Base-by-base conservation (phyloP, 768 basidiomycete genomes). In the Paxillus ammoniavirescens region DNA sequence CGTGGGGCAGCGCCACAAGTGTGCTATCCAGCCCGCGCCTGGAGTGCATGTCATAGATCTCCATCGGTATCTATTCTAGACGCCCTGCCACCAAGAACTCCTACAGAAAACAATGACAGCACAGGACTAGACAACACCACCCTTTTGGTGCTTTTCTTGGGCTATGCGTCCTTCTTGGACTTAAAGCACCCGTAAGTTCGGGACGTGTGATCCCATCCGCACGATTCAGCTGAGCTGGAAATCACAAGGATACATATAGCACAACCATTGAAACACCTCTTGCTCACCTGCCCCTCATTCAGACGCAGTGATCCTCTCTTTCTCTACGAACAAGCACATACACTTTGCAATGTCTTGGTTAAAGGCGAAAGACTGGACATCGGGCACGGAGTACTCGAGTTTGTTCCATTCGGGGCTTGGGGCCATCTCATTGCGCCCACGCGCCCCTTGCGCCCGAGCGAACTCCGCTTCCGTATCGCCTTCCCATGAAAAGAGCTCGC, bases 371-470 rank as follows among this genome's bases (percentile, higher is more conserved):
- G 68, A 69, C 41, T 69, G 60, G 69, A 54, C 51, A 37, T 61
- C 61, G 0, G 69, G 65, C 5, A 53, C 65, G 21, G 68, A 69
- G 47, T 73, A 73, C 52, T 73, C 72, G 13, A 70, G 42, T 35
- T 40, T 73, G 45, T 73, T 73, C 50, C 64, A 71, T 46, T 73
- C 72, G 10, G 72, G 72, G 12, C 59, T 73, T 8, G 61, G 59
- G n/a, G 61, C 59, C 4, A 72, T 72, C 38, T 67, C 71, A 9
- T 41, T 37, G 8, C 44, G 48, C 13, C 50, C 64, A 17, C 42
- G 47, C 46, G 52, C 45, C 2, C 35, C 30, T 14, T 49, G 52
- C 36, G 28, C 48, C 1, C 56, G 53, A 41, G 23, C 56, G 9
- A 42, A 26, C 26, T 63, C 43, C 21, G 30, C 21, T 38, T 17